Base-by-base conservation (phyloP, 257 asterid genomes). In the Fraxinus pennsylvanica region DNA sequence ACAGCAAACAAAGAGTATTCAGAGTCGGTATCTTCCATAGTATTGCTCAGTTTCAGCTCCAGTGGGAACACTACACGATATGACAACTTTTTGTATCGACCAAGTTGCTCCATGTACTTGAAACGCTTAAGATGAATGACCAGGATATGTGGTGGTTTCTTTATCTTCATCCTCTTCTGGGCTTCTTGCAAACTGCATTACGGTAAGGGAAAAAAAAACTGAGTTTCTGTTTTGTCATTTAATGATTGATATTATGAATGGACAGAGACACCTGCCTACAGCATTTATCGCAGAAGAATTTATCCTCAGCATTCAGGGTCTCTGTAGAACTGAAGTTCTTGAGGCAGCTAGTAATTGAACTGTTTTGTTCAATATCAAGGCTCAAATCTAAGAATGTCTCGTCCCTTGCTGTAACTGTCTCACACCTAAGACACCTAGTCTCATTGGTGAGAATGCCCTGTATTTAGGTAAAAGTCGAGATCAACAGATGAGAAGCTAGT, bases 291-390 rank as follows among this genome's bases (percentile, higher is more conserved):
- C 88, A 83, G 83, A 85, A 90, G 86, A 83, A 81, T 73, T 83
- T 87, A 65, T 86, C 86, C 57, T 85, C 87, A 4, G 86, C 89
- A 73, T 88, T 87, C 47, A 88, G 76, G 76, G 97, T 94, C 84
- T 94, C 98, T 0, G 98, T 94, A 67, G 98, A 94, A 83, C 98
- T 92, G 79, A 94, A 94, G 75, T 94, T 94, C 87, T 92, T 92
- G 86, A 94, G 88, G 92, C 97, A 94, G 92, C 98, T 92, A 29
- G 97, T 94, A 75, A 94, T 94, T 70, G 98, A 94, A 84, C 96
- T 94, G 88, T 94, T 94, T 77, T 92, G 98, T 84, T 94, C 98
- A 76, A 94, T 92, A 84, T 94, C 98, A 39, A 92, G 92, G 90
- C 97, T 94, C 81, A 94, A 84, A 86, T 94, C 98, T 45, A 94